Evolutionary conservation across 768 basidiomycete genomes (phyloP).

Genomic region (Macrolepiota fuliginosa): DNA sequence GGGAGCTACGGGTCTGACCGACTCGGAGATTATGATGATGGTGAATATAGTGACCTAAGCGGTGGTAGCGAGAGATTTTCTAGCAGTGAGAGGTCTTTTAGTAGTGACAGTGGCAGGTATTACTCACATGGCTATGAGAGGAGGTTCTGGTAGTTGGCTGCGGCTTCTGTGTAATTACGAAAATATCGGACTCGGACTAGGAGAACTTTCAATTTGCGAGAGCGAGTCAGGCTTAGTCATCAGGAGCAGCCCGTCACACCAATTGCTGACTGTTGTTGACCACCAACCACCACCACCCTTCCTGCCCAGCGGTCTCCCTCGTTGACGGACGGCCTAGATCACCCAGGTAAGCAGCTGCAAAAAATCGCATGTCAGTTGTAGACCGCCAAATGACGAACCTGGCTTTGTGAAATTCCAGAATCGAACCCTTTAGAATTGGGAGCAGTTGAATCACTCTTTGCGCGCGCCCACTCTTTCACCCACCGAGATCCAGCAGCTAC

Average conservation of each 20-base stretch:
- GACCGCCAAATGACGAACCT: background rate
- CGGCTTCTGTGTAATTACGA: background rate
- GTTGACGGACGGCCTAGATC: background rate
- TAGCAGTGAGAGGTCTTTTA: slow-evolving; percentile 7
- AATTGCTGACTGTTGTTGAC: background rate
- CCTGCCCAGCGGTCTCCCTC: background rate
- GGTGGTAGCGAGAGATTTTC: background rate
- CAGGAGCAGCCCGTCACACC: background rate
- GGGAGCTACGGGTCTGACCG: background rate
- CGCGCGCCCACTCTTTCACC: slow-evolving; percentile 4
- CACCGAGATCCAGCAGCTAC: slow-evolving; percentile 7
- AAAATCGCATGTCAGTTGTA: background rate
- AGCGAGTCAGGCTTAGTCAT: slow-evolving; percentile 7
- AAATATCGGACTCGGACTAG: background rate
- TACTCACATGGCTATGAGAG: background rate
- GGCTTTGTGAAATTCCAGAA: background rate
- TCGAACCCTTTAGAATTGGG: background rate
- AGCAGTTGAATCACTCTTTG: slow-evolving; percentile 8
- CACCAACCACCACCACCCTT: slow-evolving; percentile 1
- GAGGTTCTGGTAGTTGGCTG: background rate
- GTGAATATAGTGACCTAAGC: background rate
- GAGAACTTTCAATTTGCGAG: background rate
- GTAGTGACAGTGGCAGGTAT: background rate
- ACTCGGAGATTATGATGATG: background rate
- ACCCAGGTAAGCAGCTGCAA: background rate